Evolutionary conservation across 163 green algal species (phyloP).

Genomic region (Coccomyxa subellipsoidea): DNA sequence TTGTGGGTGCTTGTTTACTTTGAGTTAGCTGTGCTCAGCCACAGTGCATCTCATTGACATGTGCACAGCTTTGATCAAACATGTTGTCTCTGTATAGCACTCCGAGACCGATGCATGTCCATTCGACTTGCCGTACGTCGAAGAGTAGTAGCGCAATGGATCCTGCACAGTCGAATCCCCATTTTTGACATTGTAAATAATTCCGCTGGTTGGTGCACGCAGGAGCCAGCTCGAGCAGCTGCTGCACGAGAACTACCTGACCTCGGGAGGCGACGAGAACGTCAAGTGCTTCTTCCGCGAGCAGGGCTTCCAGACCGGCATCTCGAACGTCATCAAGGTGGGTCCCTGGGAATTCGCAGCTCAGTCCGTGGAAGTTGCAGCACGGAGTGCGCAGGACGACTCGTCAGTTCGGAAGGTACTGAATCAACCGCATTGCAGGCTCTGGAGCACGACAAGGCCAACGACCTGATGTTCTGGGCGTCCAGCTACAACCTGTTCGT

Average conservation of each 20-base stretch:
- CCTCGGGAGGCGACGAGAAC: slow-evolving; percentile 3
- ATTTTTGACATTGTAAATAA: background rate
- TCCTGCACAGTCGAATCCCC: background rate
- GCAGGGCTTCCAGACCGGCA: slow-evolving; percentile 7
- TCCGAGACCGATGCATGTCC: background rate
- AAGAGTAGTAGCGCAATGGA: too few species aligned
- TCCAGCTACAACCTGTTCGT: slow-evolving; percentile 23
- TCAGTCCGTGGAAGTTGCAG: too few species aligned
- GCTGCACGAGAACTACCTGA: slow-evolving; percentile 1
- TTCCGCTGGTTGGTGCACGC: background rate
- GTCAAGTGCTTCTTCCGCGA: slow-evolving; percentile 2
- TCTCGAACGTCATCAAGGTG: slow-evolving; percentile 12
- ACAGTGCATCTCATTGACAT: background rate
- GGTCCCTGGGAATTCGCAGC: background rate
- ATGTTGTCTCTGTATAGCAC: background rate
- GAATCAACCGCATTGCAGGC: background rate
- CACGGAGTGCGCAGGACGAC: too few species aligned
- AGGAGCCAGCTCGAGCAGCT: slow-evolving; percentile 5
- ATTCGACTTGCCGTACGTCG: background rate
- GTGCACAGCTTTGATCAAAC: background rate
- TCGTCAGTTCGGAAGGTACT: background rate
- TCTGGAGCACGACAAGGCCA: slow-evolving; percentile 8
- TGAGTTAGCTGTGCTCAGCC: too few species aligned
- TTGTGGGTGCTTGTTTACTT: too few species aligned
- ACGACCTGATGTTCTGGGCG: slow-evolving; percentile 19